Percentiles rank a stretch among this genome's conserved stretches.
phyloP scores from a whole-genome alignment of 73 alveolate species.

The Tetrahymena thermophila region DNA sequence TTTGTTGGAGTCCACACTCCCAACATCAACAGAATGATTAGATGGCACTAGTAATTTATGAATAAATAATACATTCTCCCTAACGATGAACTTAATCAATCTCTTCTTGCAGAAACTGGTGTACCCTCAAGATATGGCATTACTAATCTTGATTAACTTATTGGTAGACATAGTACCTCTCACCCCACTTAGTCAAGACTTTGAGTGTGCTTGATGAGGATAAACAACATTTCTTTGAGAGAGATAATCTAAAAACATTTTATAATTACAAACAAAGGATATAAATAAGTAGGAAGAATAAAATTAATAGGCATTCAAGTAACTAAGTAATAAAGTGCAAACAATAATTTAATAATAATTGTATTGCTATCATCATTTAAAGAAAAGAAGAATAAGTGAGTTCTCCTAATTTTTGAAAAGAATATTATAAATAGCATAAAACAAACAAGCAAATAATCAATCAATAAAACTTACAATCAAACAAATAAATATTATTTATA shows the following conservation, averaged over 20 bases:
- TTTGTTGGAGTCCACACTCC: slow-evolving; percentile 53
- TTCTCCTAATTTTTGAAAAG: not conserved
- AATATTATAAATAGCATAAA: too few relatives aligned
- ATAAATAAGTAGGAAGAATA: not conserved
- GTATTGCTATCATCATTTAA: not conserved
- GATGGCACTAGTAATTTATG: slow-evolving; percentile 66
- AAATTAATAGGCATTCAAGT: not conserved
- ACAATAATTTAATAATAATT: not conserved
- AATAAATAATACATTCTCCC: slow-evolving; percentile 40
- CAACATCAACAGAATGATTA: slow-evolving; percentile 51
- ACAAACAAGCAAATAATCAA: too few relatives aligned
- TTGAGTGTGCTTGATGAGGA: not conserved
- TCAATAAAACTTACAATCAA: too few relatives aligned
- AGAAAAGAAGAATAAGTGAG: not conserved
- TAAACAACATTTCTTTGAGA: not conserved
- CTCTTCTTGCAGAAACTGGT: slow-evolving; percentile 50
- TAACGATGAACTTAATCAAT: slow-evolving; percentile 34
- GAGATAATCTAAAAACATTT: not conserved
- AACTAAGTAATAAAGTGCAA: not conserved
- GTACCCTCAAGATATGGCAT: slow-evolving; percentile 68
- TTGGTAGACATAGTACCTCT: not conserved
- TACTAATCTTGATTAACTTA: slow-evolving; percentile 44
- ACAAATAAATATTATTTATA: too few relatives aligned
- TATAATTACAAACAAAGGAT: not conserved
- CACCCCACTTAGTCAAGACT: not conserved